Evolutionary conservation across 371 early-diverging fungal species (phyloP).

Genomic region (Apophysomyces elegans): DNA sequence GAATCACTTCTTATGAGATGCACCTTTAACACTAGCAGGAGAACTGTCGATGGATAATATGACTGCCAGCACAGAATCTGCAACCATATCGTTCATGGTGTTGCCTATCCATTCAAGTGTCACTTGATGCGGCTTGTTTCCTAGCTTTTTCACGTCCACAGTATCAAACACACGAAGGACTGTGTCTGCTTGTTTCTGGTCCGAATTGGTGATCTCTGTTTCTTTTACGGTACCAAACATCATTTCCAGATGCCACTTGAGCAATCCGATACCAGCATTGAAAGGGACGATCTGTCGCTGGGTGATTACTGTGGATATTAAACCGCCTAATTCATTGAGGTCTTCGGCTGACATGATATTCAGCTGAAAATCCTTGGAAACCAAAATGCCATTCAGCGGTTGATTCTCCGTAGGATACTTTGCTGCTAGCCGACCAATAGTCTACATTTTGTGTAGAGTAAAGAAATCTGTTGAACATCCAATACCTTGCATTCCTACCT

Average conservation of each 20-base stretch:
- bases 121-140: constrained; percentile 58
- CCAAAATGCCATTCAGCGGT: constrained; percentile 83
- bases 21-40: constrained; percentile 91
- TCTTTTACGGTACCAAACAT: constrained; percentile 83
- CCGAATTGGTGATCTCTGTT: constrained; percentile 27
- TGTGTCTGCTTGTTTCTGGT: constrained; percentile 27
- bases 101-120: constrained; percentile 93
- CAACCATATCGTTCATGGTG: constrained; percentile 93
- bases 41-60: constrained; percentile 84
- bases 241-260: constrained; percentile 88
- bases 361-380: constrained; percentile 89
- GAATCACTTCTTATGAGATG: not conserved
- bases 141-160: constrained; percentile 69
- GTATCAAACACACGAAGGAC: constrained; percentile 75
- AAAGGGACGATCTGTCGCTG: constrained; percentile 84
- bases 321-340: constrained; percentile 78
- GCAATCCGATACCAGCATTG: constrained; percentile 77
- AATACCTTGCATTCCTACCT: constrained; percentile 42
- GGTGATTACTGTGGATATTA: constrained; percentile 75
- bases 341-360: constrained; percentile 83
- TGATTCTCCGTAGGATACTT: constrained; percentile 67
- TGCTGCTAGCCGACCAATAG: constrained; percentile 84
- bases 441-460: constrained; percentile 37
- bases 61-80: constrained; percentile 91
- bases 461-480: not conserved